Percentiles rank a stretch among this genome's conserved stretches.
phyloP scores from a whole-genome alignment of 2,329 filamentous ascomycete species.

The Fusarium veterinarium region DNA sequence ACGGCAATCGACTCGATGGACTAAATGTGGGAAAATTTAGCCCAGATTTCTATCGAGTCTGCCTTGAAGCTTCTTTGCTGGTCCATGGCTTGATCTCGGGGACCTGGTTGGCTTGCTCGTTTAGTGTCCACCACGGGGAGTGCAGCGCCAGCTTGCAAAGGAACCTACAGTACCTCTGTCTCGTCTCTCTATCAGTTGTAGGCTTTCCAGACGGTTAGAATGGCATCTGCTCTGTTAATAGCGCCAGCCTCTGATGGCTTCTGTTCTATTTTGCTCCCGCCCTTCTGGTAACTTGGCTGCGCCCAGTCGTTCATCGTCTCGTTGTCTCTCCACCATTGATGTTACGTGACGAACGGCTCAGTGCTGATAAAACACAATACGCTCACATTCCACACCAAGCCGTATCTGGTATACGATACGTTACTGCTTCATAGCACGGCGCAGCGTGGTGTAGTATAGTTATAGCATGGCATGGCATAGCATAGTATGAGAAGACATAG shows the following conservation, averaged over 20 bases:
- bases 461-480: background rate
- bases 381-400: constrained; percentile 20
- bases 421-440: constrained; percentile 7
- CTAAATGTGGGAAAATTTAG: constrained; percentile 41
- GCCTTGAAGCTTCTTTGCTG: constrained; percentile 27
- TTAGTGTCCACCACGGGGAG: background rate
- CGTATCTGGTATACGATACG: constrained; percentile 28
- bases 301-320: constrained; percentile 33
- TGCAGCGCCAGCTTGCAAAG: constrained; percentile 15
- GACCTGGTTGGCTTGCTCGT: constrained; percentile 19
- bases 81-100: constrained; percentile 19
- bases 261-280: constrained; percentile 28
- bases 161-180: background rate
- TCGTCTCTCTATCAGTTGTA: background rate
- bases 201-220: constrained; percentile 19
- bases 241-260: constrained; percentile 17
- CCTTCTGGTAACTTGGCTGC: constrained; percentile 27
- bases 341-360: constrained; percentile 32
- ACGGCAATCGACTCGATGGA: constrained; percentile 28
- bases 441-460: background rate
- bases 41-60: constrained; percentile 25
- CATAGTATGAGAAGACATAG: background rate
- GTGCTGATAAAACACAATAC: constrained; percentile 19
- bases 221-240: constrained; percentile 1
- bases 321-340: constrained; percentile 37